Evolutionary conservation across 371 early-diverging fungal species (phyloP).

Genomic region (Circinella minor): DNA sequence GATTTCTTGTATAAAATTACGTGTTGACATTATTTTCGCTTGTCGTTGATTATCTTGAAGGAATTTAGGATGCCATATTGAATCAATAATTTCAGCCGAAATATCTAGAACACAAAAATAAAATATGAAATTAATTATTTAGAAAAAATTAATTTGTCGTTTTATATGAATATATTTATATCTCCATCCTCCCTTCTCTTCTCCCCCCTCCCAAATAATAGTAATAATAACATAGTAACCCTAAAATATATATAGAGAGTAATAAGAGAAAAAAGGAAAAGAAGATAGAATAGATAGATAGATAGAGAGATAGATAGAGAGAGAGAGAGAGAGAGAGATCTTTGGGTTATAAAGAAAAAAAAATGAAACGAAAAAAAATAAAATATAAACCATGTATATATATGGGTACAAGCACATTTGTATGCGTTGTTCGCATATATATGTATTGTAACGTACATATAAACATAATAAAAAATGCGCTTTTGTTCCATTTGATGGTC

Average conservation of each 20-base stretch:
- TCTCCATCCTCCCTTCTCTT: too few species aligned
- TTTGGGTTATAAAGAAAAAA: too few species aligned
- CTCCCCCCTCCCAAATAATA: too few species aligned
- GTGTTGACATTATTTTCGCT: conserved; percentile 48
- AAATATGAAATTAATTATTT: background rate
- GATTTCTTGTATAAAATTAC: conserved; percentile 69
- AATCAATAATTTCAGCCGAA: conserved; percentile 42
- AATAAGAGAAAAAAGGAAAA: too few species aligned
- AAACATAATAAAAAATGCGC: too few species aligned
- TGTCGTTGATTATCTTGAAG: conserved; percentile 30
- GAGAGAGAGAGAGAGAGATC: background rate
- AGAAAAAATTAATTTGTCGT: background rate
- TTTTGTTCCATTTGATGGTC: too few species aligned
- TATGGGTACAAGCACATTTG: background rate
- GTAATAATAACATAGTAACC: too few species aligned
- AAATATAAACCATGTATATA: too few species aligned
- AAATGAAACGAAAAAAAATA: too few species aligned
- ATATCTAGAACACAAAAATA: conserved; percentile 19
- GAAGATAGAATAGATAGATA: background rate
- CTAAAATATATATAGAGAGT: too few species aligned
- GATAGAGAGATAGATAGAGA: background rate
- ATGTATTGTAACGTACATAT: background rate
- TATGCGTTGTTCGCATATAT: conserved; percentile 1
- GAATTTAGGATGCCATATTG: conserved; percentile 36
- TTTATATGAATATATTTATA: too few species aligned